Conservation (phyloP, 148 eudicot species). For the Bassia scoparia region DNA sequence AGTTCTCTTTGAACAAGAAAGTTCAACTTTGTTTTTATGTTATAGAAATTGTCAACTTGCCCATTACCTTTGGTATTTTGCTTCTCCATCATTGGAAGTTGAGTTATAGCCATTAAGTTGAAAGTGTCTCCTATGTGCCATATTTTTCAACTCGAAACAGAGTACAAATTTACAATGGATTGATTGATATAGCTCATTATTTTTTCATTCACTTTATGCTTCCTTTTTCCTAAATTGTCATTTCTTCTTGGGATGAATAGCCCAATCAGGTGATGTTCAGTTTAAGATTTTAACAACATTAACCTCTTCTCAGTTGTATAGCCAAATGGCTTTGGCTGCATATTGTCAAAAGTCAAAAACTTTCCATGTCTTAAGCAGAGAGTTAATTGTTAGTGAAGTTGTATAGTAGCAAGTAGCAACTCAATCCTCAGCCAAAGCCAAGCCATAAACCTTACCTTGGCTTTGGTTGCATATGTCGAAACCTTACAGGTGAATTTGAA, state of each 20-base stretch:
- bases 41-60: neutral
- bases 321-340: neutral
- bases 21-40: neutral
- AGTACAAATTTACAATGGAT: neutral
- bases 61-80: neutral
- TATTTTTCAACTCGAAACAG: neutral
- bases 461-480: no score
- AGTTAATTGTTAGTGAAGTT: no score
- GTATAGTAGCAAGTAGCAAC: neutral
- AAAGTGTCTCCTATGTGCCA: neutral
- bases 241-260: neutral
- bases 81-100: neutral
- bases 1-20: neutral
- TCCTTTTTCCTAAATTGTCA: no score
- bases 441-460: no score
- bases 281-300: neutral
- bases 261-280: neutral
- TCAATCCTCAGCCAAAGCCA: neutral
- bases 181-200: neutral
- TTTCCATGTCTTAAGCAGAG: conserved; percentile 4
- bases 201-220: no score
- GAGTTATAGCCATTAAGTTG: neutral
- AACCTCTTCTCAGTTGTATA: neutral
- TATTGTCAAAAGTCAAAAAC: neutral
- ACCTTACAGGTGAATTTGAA: no score